phyloP scores from a whole-genome alignment of 805 yeast species.

The Maudiozyma serrabonitensis region DNA sequence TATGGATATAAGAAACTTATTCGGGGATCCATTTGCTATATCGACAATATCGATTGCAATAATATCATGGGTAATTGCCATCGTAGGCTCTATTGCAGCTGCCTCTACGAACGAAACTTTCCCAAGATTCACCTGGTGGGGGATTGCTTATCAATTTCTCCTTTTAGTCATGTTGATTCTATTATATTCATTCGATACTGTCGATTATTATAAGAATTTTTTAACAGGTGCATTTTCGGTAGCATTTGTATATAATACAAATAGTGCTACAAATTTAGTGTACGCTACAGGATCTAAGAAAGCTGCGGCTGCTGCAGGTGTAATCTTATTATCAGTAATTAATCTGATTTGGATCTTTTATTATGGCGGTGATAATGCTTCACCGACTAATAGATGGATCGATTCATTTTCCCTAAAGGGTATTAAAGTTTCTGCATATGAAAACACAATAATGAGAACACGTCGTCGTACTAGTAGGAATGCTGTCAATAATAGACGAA shows the following conservation, averaged over 20 bases:
- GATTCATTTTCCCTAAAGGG: slow-evolving; percentile 68
- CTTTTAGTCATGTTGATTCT: slow-evolving; percentile 42
- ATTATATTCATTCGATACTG: slow-evolving; percentile 49
- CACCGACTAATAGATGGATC: slow-evolving; percentile 76
- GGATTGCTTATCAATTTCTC: slow-evolving; percentile 67
- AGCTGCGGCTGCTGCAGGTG: slow-evolving; percentile 90
- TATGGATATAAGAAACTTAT: slow-evolving; percentile 38
- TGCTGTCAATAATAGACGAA: neutral
- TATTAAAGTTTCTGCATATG: slow-evolving; percentile 31
- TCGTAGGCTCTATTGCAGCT: slow-evolving; percentile 73
- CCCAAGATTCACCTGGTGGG: slow-evolving; percentile 96
- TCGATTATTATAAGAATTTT: slow-evolving; percentile 57
- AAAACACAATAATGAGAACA: slow-evolving; percentile 17
- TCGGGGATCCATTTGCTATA: slow-evolving; percentile 82
- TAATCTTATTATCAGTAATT: slow-evolving; percentile 69
- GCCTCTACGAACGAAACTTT: slow-evolving; percentile 34
- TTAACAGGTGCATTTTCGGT: slow-evolving; percentile 38
- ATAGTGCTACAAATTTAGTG: slow-evolving; percentile 70
- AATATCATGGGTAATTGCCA: slow-evolving; percentile 79
- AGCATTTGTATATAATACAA: slow-evolving; percentile 77
- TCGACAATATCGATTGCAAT: slow-evolving; percentile 66
- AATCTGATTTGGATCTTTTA: slow-evolving; percentile 81
- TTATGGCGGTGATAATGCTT: slow-evolving; percentile 82
- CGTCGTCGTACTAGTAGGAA: slow-evolving; percentile 14
- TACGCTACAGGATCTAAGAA: slow-evolving; percentile 55